Conservation (phyloP, 2,329 filamentous ascomycete genomes). For the Botryotinia calthae region DNA sequence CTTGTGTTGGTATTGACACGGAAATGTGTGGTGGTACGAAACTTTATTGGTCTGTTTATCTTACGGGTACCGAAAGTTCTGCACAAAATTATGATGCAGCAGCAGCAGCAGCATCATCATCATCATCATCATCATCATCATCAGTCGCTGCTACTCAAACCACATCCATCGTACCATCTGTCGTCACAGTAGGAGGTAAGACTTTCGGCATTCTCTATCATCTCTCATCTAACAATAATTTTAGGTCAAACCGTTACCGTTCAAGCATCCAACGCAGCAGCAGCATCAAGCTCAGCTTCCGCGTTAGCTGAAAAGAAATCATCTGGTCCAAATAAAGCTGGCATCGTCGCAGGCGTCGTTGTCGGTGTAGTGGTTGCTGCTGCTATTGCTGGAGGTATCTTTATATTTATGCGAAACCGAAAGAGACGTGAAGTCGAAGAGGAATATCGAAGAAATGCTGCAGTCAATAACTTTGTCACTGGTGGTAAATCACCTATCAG, state of each 20-base stretch:
- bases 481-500: constrained; percentile 60
- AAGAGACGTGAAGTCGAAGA: constrained; percentile 77
- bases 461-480: constrained; percentile 73
- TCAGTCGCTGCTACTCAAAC: constrained; percentile 24
- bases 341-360: constrained; percentile 84
- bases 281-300: constrained; percentile 17
- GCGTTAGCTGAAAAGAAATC: constrained; percentile 5
- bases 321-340: constrained; percentile 52
- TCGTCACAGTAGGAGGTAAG: constrained; percentile 33
- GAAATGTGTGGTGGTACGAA: constrained; percentile 36
- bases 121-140: constrained; percentile 20
- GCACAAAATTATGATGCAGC: constrained; percentile 26
- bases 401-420: constrained; percentile 73
- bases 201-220: neutral
- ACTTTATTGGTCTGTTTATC: constrained; percentile 32
- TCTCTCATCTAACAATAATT: neutral
- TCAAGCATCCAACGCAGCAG: constrained; percentile 28
- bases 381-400: constrained; percentile 63
- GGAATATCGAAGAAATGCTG: constrained; percentile 77
- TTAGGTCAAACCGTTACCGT: constrained; percentile 36
- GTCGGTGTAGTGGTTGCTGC: constrained; percentile 72
- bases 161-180: constrained; percentile 28
- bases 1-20: constrained; percentile 34
- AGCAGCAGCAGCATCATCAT: too few relatives aligned
- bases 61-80: constrained; percentile 28